phyloP scores from a whole-genome alignment of 495 filamentous ascomycete species.

The Aspergillus ellipticus region DNA sequence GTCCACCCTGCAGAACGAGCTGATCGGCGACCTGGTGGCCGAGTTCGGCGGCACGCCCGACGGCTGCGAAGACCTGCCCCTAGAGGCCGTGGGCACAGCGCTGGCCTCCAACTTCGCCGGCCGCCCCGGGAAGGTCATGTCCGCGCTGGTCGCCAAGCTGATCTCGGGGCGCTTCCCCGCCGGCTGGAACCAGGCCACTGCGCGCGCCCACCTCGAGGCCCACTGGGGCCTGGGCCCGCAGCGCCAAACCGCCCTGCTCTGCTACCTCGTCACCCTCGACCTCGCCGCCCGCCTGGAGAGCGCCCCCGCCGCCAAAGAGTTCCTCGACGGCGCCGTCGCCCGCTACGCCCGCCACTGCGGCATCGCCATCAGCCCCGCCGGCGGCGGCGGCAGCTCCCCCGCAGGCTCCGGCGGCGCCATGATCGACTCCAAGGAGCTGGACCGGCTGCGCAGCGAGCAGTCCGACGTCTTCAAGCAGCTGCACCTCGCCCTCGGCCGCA shows the following conservation, averaged over 20 bases:
- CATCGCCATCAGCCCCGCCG: not conserved
- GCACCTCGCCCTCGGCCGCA: not conserved
- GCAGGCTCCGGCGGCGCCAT: not conserved
- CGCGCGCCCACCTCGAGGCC: not conserved
- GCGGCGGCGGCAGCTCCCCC: too few species aligned
- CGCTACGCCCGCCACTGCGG: not conserved
- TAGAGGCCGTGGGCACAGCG: conserved; percentile 93
- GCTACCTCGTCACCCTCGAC: not conserved
- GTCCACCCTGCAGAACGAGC: conserved; percentile 95
- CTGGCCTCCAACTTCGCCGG: conserved; percentile 58
- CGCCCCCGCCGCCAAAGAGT: not conserved
- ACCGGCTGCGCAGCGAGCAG: not conserved
- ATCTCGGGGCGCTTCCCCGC: conserved; percentile 27
- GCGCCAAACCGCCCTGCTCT: not conserved
- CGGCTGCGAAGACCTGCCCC: conserved; percentile 91
- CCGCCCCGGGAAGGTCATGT: conserved; percentile 92
- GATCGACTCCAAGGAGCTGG: not conserved
- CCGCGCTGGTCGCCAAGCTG: conserved; percentile 88
- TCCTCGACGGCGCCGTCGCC: not conserved
- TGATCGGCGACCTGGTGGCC: conserved; percentile 88
- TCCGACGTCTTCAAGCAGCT: not conserved
- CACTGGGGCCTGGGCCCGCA: not conserved
- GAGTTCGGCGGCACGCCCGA: conserved; percentile 96
- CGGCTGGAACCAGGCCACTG: not conserved
- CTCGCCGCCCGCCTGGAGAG: not conserved